Evolutionary conservation across 805 yeast genomes (phyloP).

Genomic region (Teunomyces lycoperdinae): DNA sequence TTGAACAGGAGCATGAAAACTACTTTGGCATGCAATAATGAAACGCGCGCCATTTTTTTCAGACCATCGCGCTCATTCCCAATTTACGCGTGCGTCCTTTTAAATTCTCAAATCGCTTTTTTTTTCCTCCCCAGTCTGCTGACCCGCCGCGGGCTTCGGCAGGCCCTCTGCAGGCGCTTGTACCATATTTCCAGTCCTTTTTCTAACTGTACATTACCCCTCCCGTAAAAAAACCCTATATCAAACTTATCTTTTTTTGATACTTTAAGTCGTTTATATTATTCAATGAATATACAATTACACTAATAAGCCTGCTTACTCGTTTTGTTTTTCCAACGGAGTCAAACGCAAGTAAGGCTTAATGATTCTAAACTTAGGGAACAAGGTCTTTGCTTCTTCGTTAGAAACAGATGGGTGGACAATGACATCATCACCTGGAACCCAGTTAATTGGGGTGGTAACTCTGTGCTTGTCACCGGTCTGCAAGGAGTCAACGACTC

Average conservation of each 20-base stretch:
- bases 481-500: constrained; percentile 88
- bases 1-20: constrained; percentile 26
- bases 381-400: constrained; percentile 67
- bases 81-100: no score
- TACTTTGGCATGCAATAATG: constrained; percentile 22
- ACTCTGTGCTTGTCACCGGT: constrained; percentile 78
- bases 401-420: constrained; percentile 84
- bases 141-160: background rate
- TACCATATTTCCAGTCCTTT: background rate
- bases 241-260: no score
- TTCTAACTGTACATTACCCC: no score
- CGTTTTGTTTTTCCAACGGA: constrained; percentile 36
- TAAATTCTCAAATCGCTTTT: background rate
- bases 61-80: background rate
- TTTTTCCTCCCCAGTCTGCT: background rate
- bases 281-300: constrained; percentile 8
- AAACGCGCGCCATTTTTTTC: background rate
- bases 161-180: background rate
- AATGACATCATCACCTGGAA: constrained; percentile 84
- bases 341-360: constrained; percentile 85
- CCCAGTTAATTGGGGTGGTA: constrained; percentile 93
- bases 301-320: constrained; percentile 4
- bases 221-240: no score
- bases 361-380: constrained; percentile 80
- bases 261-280: background rate